Base-by-base conservation (phyloP, 2,329 filamentous ascomycete species). In the Bretziella fagacearum region DNA sequence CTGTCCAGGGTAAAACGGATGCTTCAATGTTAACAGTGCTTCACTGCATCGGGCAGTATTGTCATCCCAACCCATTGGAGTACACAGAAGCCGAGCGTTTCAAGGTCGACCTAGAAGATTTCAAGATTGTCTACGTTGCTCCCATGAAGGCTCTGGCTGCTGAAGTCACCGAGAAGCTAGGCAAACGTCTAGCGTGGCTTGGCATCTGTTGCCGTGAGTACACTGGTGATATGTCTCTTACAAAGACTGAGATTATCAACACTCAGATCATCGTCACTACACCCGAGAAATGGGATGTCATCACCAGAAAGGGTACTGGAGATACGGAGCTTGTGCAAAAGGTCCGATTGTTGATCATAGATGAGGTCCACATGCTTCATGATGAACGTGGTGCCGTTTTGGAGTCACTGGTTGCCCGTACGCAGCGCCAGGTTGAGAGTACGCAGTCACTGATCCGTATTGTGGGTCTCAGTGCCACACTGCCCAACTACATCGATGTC, bases 321-420 rank as follows among this genome's bases (percentile, higher is more conserved):
- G 91, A 98, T 59, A 96, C 91, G 0, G 91, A 96, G 59, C 73
- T 98, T 2, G 93, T 98, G 11, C 91, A 98, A 57, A 98, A 98
- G 60, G 91, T 98, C 20, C 78, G 89, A 8, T 69, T 98, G 2
- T 72, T 98, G 51, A 96, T 98, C 56, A 96, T 98, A 52, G 91
- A 98, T 61, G 91, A 98, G 65, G 91, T 98, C 1, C 91, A 98
- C 59, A 98, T 98, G 93, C 79, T 98, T 56, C 93, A 98, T 57
- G 91, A 98, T 60, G 91, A 96, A 62, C 79, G 91, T 60, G 91
- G 91, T 57, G 86, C 93, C 10, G 93, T 98, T 0, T 72, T 99
- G 23, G 91, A 99, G 59, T 95, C 89, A 4, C 70, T 99, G 18
- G 93, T 98, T 13, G 91, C 91, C 8, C 77, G 91, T 56, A 99